Evolutionary conservation across 2,329 filamentous ascomycete genomes (phyloP).

Genomic region (Alternaria atra): DNA sequence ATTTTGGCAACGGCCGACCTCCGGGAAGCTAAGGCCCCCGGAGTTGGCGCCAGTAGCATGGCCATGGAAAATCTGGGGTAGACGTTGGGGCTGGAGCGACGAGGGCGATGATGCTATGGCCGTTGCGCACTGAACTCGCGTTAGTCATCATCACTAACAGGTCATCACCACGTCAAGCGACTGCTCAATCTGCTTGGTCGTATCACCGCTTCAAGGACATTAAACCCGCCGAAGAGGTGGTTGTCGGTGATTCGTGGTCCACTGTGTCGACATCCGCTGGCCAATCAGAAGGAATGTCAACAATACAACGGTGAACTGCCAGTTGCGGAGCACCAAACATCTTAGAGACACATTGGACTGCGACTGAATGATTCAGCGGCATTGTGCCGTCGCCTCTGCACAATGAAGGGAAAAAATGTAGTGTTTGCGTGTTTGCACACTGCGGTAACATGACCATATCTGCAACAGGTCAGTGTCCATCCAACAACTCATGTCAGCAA

Average conservation of each 20-base stretch:
- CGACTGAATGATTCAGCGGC: neutral
- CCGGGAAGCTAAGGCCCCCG: conserved; percentile 37
- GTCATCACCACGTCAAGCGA: neutral
- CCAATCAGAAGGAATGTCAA: neutral
- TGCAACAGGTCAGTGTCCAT: conserved; percentile 6
- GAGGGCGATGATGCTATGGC: conserved; percentile 23
- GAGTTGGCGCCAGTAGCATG: conserved; percentile 32
- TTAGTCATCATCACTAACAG: neutral
- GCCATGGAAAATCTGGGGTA: conserved; percentile 45
- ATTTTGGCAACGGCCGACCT: conserved; percentile 22
- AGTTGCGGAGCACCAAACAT: neutral
- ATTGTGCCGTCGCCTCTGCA: neutral
- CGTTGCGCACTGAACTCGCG: neutral
- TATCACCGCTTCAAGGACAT: neutral
- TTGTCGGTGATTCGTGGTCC: neutral
- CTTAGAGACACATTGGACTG: neutral
- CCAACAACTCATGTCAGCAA: neutral
- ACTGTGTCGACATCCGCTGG: neutral
- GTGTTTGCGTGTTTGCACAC: conserved; percentile 14
- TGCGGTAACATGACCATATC: neutral
- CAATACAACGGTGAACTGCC: neutral
- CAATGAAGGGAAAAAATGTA: neutral
- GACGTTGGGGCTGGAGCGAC: conserved; percentile 22
- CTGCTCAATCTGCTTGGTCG: neutral
- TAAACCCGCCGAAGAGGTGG: neutral